A percentile compares a stretch with the other conserved stretches of the same genome.
phyloP scores from a whole-genome alignment of 2,329 filamentous ascomycete species.

The Arthrobotrys megalospora region DNA sequence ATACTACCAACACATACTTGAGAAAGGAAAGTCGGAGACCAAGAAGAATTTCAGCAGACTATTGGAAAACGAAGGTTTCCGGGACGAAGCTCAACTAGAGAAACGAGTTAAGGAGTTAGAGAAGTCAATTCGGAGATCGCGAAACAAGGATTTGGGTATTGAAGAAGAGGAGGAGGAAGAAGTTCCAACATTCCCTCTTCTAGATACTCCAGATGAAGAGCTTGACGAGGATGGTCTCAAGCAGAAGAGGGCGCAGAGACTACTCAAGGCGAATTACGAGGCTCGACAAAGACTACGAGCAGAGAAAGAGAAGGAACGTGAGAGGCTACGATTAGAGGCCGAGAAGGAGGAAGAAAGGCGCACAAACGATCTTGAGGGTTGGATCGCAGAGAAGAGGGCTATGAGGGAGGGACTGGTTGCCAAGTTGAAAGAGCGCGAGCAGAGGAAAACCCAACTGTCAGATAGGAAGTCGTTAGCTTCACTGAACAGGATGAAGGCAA shows the following conservation, averaged over 20 bases:
- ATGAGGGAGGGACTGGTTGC: constrained; percentile 79
- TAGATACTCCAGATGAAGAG: constrained; percentile 91
- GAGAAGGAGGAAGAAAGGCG: constrained; percentile 86
- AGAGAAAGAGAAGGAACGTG: constrained; percentile 94
- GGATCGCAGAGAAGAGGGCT: constrained; percentile 85
- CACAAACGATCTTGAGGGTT: constrained; percentile 85
- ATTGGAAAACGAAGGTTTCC: constrained; percentile 90
- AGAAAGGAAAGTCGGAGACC: constrained; percentile 79
- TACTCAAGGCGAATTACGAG: constrained; percentile 95
- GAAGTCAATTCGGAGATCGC: constrained; percentile 86
- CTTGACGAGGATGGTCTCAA: constrained; percentile 92
- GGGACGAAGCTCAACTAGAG: constrained; percentile 89
- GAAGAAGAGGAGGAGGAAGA: constrained; percentile 83
- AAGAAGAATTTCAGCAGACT: constrained; percentile 93
- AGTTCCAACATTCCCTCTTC: constrained; percentile 85
- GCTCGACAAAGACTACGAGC: constrained; percentile 93
- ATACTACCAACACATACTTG: constrained; percentile 89
- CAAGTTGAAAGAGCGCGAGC: constrained; percentile 92
- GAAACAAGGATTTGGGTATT: constrained; percentile 92
- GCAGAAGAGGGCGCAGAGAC: constrained; percentile 89
- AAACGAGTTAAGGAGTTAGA: constrained; percentile 90
- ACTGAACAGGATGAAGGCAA: constrained; percentile 98
- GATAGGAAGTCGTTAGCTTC: constrained; percentile 97
- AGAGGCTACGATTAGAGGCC: constrained; percentile 84
- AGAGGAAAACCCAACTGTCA: constrained; percentile 91